These are phyloP conservation scores for Cymodocea nodosa DNA, from an alignment of 116 monocot species.

Conservation along the genomic window DNA sequence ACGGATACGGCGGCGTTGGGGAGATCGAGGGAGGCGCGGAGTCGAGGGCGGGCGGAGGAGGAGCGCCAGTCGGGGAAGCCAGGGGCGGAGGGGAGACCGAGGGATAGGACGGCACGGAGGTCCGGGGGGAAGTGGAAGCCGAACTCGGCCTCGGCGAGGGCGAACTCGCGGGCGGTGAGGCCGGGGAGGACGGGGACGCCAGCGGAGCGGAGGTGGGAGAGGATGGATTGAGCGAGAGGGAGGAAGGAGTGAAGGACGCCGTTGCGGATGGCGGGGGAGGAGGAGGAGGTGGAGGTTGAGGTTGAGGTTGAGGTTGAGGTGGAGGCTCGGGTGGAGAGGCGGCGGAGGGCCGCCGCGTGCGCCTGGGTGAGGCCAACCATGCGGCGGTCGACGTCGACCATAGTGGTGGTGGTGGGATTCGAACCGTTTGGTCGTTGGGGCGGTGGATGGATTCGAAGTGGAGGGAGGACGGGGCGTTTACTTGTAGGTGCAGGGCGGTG, in stretches of 20 bases:
- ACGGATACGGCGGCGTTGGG: slow-evolving; percentile 51
- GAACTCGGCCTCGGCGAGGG: slow-evolving; percentile 33
- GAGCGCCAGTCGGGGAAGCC: slow-evolving; percentile 62
- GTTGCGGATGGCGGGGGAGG: slow-evolving; percentile 15
- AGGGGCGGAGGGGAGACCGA: slow-evolving; percentile 44
- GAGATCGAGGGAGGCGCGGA: slow-evolving; percentile 20
- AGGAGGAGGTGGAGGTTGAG: slow-evolving; percentile 7
- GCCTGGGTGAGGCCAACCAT: slow-evolving; percentile 25
- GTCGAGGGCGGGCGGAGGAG: slow-evolving; percentile 2
- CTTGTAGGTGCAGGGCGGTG: background rate
- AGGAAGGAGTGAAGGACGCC: slow-evolving; percentile 49
- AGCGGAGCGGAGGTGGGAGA: slow-evolving; percentile 39
- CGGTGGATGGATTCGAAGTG: background rate
- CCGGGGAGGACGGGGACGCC: slow-evolving; percentile 34
- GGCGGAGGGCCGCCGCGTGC: slow-evolving; percentile 55
- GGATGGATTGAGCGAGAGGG: slow-evolving; percentile 40
- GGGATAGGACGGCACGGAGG: slow-evolving; percentile 48
- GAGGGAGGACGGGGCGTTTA: background rate
- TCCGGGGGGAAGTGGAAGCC: slow-evolving; percentile 56
- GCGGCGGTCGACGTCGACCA: slow-evolving; percentile 78
- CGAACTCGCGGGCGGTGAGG: slow-evolving; percentile 41
- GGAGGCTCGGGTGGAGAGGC: slow-evolving; percentile 51
- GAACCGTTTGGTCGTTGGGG: background rate
- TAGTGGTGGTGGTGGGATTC: slow-evolving; percentile 3
- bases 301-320: slow-evolving; percentile 12